These are phyloP conservation scores for Yamadazyma triangularis DNA, from an alignment of 1,139 yeast genomes.

Conservation along the genomic window DNA sequence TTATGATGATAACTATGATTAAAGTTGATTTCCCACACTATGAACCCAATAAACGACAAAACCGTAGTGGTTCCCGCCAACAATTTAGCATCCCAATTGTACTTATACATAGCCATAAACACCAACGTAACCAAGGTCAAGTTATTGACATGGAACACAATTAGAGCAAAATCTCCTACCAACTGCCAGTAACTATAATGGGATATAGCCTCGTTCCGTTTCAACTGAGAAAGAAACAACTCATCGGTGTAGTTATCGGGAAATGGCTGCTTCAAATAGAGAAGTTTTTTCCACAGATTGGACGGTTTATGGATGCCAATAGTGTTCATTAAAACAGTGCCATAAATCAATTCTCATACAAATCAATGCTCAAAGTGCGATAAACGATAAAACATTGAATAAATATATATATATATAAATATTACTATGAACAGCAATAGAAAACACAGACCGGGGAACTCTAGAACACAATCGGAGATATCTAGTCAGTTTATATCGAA, in stretches of 20 bases:
- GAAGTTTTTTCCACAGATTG: conserved; percentile 66
- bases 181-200: conserved; percentile 62
- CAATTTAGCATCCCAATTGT: conserved; percentile 39
- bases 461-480: conserved; percentile 5
- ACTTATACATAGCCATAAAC: conserved; percentile 54
- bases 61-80: conserved; percentile 28
- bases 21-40: conserved; percentile 10
- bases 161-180: conserved; percentile 62
- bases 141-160: conserved; percentile 62
- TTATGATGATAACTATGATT: conserved; percentile 4
- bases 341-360: too few species aligned
- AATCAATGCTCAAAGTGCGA: too few species aligned
- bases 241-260: conserved; percentile 89
- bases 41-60: conserved; percentile 25
- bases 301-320: too few species aligned
- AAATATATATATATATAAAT: too few species aligned
- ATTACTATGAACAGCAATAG: not conserved
- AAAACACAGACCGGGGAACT: conserved; percentile 1
- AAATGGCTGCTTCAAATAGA: conserved; percentile 84
- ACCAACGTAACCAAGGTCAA: conserved; percentile 57
- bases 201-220: conserved; percentile 71
- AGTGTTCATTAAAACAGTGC: conserved; percentile 6
- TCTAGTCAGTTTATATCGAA: conserved; percentile 10
- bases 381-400: too few species aligned
- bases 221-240: conserved; percentile 73